Conservation (phyloP, 441 rosid species). For the Pelargonium fulgidum region DNA sequence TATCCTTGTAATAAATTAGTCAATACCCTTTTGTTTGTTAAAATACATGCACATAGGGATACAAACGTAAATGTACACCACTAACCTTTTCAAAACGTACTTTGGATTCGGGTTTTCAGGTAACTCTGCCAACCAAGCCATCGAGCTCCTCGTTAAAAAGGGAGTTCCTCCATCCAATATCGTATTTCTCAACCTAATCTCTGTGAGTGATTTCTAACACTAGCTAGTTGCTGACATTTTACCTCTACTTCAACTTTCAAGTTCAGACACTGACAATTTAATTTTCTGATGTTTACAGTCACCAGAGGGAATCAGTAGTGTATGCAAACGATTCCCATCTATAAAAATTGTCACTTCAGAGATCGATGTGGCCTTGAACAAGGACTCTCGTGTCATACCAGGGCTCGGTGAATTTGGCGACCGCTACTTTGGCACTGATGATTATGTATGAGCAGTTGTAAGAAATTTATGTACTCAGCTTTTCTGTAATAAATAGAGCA, state of each 20-base stretch:
- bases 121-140: slow-evolving; percentile 95
- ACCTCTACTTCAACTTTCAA: not conserved
- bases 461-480: not conserved
- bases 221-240: not conserved
- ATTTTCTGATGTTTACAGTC: not conserved
- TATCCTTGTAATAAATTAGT: not conserved
- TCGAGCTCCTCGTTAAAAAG: slow-evolving; percentile 72
- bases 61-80: too few relatives aligned
- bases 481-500: too few relatives aligned
- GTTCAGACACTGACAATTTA: not conserved
- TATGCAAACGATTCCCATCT: not conserved
- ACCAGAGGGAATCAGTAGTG: not conserved
- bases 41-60: too few relatives aligned
- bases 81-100: not conserved
- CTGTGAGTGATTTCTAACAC: slow-evolving; percentile 18
- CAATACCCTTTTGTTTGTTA: not conserved
- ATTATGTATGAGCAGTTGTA: not conserved
- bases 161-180: slow-evolving; percentile 95
- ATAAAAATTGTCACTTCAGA: slow-evolving; percentile 5
- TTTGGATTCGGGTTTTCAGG: slow-evolving; percentile 37
- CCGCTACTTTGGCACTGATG: slow-evolving; percentile 8
- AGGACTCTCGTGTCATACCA: not conserved
- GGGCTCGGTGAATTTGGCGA: slow-evolving; percentile 4
- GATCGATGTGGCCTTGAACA: not conserved
- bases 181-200: slow-evolving; percentile 82